Evolutionary conservation across 768 basidiomycete species (phyloP).

Genomic region (Xerocomus brunneocitrinus): DNA sequence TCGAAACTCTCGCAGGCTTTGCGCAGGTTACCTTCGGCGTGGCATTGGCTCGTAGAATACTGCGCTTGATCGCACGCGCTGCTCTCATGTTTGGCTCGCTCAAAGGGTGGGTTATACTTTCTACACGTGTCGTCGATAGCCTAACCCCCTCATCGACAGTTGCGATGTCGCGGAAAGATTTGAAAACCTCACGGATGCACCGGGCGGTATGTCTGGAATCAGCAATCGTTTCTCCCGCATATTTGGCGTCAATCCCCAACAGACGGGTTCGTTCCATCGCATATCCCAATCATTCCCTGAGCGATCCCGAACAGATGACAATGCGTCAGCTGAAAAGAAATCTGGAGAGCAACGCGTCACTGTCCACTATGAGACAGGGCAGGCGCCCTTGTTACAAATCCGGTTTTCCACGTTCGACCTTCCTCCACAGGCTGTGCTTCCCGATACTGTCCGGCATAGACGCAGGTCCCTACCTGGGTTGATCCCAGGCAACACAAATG

Average conservation of each 20-base stretch:
- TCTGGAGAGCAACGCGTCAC: slow-evolving; percentile 44
- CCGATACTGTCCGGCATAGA: slow-evolving; percentile 13
- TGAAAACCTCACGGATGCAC: slow-evolving; percentile 39
- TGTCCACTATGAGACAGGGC: slow-evolving; percentile 39
- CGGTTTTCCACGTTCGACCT: slow-evolving; percentile 50
- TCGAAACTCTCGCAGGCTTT: slow-evolving; percentile 66
- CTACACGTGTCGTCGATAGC: background rate
- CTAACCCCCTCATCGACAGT: slow-evolving; percentile 29
- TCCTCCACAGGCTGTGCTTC: slow-evolving; percentile 26
- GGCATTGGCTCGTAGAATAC: slow-evolving; percentile 50
- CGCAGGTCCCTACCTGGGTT: slow-evolving; percentile 12
- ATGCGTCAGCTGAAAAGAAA: slow-evolving; percentile 5
- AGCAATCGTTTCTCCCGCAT: slow-evolving; percentile 35
- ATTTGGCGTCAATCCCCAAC: slow-evolving; percentile 50
- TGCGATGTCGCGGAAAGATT: slow-evolving; percentile 55
- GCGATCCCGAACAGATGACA: slow-evolving; percentile 3
- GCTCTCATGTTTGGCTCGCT: slow-evolving; percentile 57
- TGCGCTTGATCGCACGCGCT: slow-evolving; percentile 52
- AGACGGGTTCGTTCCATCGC: slow-evolving; percentile 49
- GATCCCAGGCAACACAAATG: slow-evolving; percentile 1
- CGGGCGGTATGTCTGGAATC: slow-evolving; percentile 21
- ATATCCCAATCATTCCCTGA: slow-evolving; percentile 40
- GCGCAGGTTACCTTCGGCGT: slow-evolving; percentile 48
- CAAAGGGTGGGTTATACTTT: slow-evolving; percentile 53
- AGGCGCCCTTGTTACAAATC: slow-evolving; percentile 48